phyloP scores from a whole-genome alignment of 108 stramenopile genomes.

The Skeletonema costatum region DNA sequence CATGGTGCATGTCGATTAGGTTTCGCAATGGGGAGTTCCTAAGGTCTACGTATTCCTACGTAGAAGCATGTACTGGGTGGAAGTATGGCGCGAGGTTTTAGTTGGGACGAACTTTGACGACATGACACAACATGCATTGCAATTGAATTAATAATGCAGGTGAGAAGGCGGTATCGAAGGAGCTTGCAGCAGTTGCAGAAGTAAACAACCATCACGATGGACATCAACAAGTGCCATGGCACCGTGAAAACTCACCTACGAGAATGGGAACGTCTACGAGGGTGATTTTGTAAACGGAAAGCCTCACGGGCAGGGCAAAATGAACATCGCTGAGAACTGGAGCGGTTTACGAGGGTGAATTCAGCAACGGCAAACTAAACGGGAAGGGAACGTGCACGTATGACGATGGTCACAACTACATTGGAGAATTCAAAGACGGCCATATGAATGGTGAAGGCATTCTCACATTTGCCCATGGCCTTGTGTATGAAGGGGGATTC shows the following conservation, averaged over 20 bases:
- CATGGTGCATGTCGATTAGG: not conserved
- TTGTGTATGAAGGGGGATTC: conserved; percentile 10
- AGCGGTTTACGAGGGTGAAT: not conserved
- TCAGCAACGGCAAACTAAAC: not conserved
- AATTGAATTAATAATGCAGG: no score
- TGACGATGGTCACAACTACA: not conserved
- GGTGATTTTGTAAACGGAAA: not conserved
- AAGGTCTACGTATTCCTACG: not conserved
- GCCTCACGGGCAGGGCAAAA: not conserved
- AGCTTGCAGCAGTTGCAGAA: not conserved
- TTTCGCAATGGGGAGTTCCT: not conserved
- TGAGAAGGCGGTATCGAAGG: no score
- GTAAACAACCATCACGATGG: not conserved
- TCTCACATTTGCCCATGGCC: conserved; percentile 11
- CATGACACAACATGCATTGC: not conserved
- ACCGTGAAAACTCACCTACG: not conserved
- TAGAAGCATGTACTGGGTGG: not conserved
- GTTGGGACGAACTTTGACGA: not conserved
- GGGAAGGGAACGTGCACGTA: not conserved
- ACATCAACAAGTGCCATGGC: not conserved
- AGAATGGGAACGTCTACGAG: not conserved
- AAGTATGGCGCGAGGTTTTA: not conserved
- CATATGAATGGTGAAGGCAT: conserved; percentile 6
- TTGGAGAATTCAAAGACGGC: conserved; percentile 4
- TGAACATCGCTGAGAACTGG: not conserved